phyloP scores from a whole-genome alignment of 2,329 filamentous ascomycete species.

The Grosmannia huntii region DNA sequence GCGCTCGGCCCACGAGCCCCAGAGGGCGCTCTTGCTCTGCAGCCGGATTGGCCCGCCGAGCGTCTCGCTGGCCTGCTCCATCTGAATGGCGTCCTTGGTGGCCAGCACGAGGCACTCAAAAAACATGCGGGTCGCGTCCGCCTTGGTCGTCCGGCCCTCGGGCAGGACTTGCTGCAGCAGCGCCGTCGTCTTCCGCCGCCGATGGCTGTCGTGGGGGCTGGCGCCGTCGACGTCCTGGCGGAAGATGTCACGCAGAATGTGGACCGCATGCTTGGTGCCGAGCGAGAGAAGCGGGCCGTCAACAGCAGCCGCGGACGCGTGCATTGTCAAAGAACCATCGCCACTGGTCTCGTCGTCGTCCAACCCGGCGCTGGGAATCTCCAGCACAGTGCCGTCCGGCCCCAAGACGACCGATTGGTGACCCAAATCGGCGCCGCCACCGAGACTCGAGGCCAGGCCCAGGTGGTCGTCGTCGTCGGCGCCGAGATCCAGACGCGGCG shows the following conservation, averaged over 20 bases:
- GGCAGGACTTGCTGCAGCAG: constrained; percentile 91
- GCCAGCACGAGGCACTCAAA: constrained; percentile 93
- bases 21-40: constrained; percentile 84
- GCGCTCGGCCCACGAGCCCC: constrained; percentile 91
- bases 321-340: constrained; percentile 9
- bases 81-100: constrained; percentile 95
- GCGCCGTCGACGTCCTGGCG: constrained; percentile 58
- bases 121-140: constrained; percentile 98
- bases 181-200: constrained; percentile 34
- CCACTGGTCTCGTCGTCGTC: constrained; percentile 27
- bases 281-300: constrained; percentile 77
- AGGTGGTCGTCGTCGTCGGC: constrained; percentile 54
- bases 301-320: constrained; percentile 10
- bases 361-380: constrained; percentile 45
- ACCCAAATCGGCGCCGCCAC: constrained; percentile 34
- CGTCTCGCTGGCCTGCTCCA: constrained; percentile 64
- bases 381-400: constrained; percentile 49
- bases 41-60: constrained; percentile 75
- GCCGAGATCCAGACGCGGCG: constrained; percentile 54
- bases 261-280: constrained; percentile 90
- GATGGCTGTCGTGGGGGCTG: constrained; percentile 20
- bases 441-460: constrained; percentile 16
- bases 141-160: constrained; percentile 64
- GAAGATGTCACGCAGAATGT: constrained; percentile 82
- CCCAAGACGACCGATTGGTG: constrained; percentile 32